Evolutionary conservation across 768 basidiomycete species (phyloP).

Genomic region (Termitomyces sp.): DNA sequence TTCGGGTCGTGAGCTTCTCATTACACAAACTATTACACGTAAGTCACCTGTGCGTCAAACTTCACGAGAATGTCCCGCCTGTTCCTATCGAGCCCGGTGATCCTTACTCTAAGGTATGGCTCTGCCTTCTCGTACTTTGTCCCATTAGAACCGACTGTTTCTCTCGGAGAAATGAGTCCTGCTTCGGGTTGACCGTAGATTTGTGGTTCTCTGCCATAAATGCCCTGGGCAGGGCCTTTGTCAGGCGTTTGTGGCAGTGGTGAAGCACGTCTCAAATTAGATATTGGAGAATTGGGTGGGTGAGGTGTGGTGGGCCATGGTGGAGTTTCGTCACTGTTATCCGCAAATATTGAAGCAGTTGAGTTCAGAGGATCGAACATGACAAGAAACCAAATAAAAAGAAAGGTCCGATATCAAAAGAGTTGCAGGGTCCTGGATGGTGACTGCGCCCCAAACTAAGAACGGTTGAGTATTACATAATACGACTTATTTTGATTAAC

Average conservation of each 20-base stretch:
- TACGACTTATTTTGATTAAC: not conserved
- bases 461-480: slow-evolving; percentile 7
- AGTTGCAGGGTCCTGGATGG: not conserved
- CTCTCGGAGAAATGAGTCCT: slow-evolving; percentile 74
- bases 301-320: slow-evolving; percentile 85
- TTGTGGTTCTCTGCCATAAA: slow-evolving; percentile 77
- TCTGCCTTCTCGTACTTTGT: slow-evolving; percentile 67
- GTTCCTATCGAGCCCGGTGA: slow-evolving; percentile 91
- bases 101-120: slow-evolving; percentile 84
- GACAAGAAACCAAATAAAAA: slow-evolving; percentile 5
- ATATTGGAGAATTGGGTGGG: slow-evolving; percentile 62
- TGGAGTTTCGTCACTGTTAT: slow-evolving; percentile 42
- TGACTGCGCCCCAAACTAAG: not conserved
- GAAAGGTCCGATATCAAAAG: not conserved
- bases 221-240: slow-evolving; percentile 47
- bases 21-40: slow-evolving; percentile 5
- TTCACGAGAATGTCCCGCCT: slow-evolving; percentile 90
- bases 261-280: slow-evolving; percentile 61
- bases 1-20: slow-evolving; percentile 25
- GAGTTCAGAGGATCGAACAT: slow-evolving; percentile 77
- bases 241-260: slow-evolving; percentile 46
- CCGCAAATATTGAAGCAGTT: slow-evolving; percentile 49
- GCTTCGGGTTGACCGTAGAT: slow-evolving; percentile 85
- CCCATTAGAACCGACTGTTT: slow-evolving; percentile 63
- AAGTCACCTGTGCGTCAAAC: slow-evolving; percentile 87